phyloP scores from a whole-genome alignment of 495 filamentous ascomycete species.

The Viridothelium virens region DNA sequence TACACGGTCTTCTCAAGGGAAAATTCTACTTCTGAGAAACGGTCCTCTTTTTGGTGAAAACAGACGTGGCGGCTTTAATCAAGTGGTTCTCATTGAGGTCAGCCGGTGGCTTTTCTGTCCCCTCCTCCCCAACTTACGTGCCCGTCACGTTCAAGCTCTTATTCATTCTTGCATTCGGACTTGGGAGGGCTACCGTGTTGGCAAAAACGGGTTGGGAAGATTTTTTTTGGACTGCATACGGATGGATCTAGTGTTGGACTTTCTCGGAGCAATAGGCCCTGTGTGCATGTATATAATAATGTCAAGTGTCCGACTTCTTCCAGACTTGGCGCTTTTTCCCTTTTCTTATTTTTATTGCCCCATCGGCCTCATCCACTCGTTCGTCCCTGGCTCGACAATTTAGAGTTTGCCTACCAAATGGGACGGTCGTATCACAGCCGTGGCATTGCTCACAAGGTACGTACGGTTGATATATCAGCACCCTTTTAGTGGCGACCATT shows the following conservation, averaged over 20 bases:
- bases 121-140: not conserved
- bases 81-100: not conserved
- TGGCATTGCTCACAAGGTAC: not conserved
- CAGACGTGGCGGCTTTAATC: not conserved
- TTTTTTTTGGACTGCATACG: not conserved
- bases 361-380: not conserved
- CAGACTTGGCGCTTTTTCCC: not conserved
- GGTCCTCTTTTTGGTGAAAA: not conserved
- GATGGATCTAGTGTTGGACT: not conserved
- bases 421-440: not conserved
- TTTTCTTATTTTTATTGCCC: not conserved
- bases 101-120: not conserved
- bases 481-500: not conserved
- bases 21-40: not conserved
- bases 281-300: slow-evolving; percentile 10
- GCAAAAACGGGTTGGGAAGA: not conserved
- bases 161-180: slow-evolving; percentile 1
- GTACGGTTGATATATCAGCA: not conserved
- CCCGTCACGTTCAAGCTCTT: not conserved
- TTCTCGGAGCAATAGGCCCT: not conserved
- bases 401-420: not conserved
- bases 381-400: not conserved
- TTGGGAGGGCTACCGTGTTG: not conserved
- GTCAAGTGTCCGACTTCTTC: slow-evolving; percentile 3
- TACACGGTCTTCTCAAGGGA: not conserved